Percentiles rank a stretch among this genome's conserved stretches.
These are phyloP conservation scores for Coccomyxa sp. DNA, from an alignment of 139 green algal genomes.

Conservation along the genomic window DNA sequence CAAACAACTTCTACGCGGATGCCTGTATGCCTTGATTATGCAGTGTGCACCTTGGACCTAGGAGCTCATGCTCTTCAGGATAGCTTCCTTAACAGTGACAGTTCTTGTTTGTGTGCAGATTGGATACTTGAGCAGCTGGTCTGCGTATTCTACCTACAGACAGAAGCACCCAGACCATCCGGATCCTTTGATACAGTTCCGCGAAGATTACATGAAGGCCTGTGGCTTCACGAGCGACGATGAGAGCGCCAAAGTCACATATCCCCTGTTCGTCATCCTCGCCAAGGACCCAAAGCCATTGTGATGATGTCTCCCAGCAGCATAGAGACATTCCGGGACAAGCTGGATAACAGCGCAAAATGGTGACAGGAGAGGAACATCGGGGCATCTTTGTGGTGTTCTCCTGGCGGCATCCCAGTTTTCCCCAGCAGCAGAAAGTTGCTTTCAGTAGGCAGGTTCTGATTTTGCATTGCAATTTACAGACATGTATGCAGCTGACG, in stretches of 20 bases:
- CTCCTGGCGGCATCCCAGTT: too few species aligned
- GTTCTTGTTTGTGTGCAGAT: neutral
- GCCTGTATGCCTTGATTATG: too few species aligned
- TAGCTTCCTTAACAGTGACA: neutral
- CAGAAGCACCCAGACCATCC: neutral
- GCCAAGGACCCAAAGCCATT: neutral
- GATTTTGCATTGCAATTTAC: too few species aligned
- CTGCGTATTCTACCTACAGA: slow-evolving; percentile 5
- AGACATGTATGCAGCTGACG: too few species aligned
- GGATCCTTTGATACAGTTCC: neutral
- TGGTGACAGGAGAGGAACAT: too few species aligned
- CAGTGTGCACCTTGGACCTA: neutral
- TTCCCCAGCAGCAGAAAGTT: too few species aligned
- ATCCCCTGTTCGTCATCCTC: neutral
- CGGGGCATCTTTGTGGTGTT: too few species aligned
- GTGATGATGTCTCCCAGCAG: neutral
- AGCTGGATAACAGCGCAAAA: too few species aligned
- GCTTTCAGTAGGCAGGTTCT: too few species aligned
- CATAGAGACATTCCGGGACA: neutral
- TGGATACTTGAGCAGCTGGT: neutral
- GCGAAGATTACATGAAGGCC: neutral
- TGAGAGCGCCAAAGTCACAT: neutral
- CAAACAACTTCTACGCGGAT: too few species aligned
- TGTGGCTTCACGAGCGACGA: neutral
- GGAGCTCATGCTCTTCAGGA: neutral